Base-by-base conservation (phyloP, 2,329 filamentous ascomycete species). In the Thielaviopsis populi region DNA sequence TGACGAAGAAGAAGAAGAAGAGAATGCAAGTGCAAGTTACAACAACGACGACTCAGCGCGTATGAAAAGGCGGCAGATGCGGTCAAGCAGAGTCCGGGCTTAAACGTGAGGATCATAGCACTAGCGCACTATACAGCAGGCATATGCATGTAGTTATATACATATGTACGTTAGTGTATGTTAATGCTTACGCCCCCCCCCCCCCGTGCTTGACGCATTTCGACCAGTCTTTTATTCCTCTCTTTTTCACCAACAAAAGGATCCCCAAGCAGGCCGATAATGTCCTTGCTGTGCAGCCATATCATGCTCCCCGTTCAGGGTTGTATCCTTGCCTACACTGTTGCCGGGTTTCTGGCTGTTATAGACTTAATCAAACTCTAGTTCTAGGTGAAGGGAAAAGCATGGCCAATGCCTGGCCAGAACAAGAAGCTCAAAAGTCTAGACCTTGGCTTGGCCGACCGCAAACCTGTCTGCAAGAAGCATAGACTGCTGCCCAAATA, bases 71-170 rank as follows among this genome's bases (percentile, higher is more conserved):
- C 27, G 53, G 27, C 53, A 37, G 53, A 56, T 56, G 53, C 53
- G 53, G 53, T 56, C 53, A 56, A 56, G 53, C n/a, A n/a, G 27
- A 33, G 50, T 54, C 50, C 24, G 30, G 30, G 27, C 53, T 56
- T 56, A 33, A n/a, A 56, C 53, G 53, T 27, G 53, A 56, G 22
- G 53, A 56, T 56, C 53, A 56, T 56, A 56, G 37, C 53, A 56
- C 8, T 11, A 4, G 10, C 6, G 24, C 8, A 37, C 53, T 56
- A 56, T 56, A 37, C 13, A 56, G 24, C 53, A 56, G 3, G 15
- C 53, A 56, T 56, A n/a, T n/a, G 27, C 17, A 56, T 56, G 50
- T 54, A 27, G 1, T 3, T 42, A 42, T 13, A 42, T 11, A 42
- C 41, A 33, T 54, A 33, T 54, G 24, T n/a, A 54, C n/a, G n/a